Evolutionary conservation across 192 early-diverging fungal species (phyloP).

Genomic region (Mortierella antarctica): DNA sequence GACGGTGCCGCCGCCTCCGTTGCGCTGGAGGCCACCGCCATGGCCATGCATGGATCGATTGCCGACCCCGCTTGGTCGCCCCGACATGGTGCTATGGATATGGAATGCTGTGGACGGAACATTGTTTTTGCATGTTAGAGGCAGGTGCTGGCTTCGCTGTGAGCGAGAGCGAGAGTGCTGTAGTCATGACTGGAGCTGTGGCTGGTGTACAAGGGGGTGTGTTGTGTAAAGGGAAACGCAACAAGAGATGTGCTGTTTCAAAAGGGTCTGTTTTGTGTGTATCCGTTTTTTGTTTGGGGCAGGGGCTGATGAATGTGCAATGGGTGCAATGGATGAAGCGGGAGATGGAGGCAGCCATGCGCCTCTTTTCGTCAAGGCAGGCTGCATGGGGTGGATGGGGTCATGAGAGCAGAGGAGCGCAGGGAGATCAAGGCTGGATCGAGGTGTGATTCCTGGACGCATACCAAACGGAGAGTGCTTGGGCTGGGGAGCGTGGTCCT

Average conservation of each 20-base stretch:
- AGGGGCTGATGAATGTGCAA: not conserved
- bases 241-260: not conserved
- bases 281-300: too few relatives aligned
- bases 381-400: too few relatives aligned
- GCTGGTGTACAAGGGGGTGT: not conserved
- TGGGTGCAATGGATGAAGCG: not conserved
- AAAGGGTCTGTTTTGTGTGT: not conserved
- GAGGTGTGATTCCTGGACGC: not conserved
- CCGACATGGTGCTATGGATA: constrained; percentile 17
- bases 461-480: not conserved
- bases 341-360: not conserved
- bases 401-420: not conserved
- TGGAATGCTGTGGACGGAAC: not conserved
- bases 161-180: not conserved
- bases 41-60: constrained; percentile 19
- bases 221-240: not conserved
- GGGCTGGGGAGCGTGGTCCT: not conserved
- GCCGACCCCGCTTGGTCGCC: constrained; percentile 15
- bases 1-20: constrained; percentile 21
- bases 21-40: constrained; percentile 3
- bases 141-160: not conserved
- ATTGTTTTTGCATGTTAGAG: not conserved
- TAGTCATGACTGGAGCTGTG: not conserved
- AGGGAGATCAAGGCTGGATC: not conserved
- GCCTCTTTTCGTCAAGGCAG: too few relatives aligned